phyloP scores from a whole-genome alignment of 805 yeast species.

The Naumovozyma dairenensis region DNA sequence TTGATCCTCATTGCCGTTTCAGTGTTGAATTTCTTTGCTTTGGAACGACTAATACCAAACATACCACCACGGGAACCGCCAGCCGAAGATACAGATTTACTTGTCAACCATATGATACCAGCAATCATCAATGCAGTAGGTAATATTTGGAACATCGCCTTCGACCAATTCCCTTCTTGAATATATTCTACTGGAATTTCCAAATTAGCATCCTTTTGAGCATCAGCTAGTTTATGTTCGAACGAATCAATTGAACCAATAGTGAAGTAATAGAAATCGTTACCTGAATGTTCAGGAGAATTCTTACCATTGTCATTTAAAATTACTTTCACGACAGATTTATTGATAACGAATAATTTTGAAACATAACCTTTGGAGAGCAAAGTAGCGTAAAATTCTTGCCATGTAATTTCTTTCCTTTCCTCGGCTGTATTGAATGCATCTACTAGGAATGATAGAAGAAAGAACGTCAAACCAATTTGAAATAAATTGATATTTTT shows the following conservation, averaged over 20 bases:
- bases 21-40: constrained; percentile 83
- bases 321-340: constrained; percentile 61
- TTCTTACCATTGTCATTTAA: constrained; percentile 49
- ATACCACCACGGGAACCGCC: constrained; percentile 59
- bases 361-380: constrained; percentile 72
- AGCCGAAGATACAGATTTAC: constrained; percentile 41
- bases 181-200: constrained; percentile 75
- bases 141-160: constrained; percentile 58
- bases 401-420: constrained; percentile 70
- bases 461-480: constrained; percentile 25
- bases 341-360: constrained; percentile 66
- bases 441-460: constrained; percentile 26
- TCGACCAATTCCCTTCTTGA: constrained; percentile 57
- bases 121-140: constrained; percentile 89
- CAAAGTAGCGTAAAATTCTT: constrained; percentile 71
- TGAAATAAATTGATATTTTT: constrained; percentile 30
- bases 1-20: constrained; percentile 83
- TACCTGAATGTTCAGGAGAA: constrained; percentile 15
- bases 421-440: constrained; percentile 25
- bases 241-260: constrained; percentile 87
- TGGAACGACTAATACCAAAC: constrained; percentile 86
- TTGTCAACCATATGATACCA: constrained; percentile 76
- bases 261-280: constrained; percentile 45
- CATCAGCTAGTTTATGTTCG: constrained; percentile 66
- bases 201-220: constrained; percentile 61